Percentiles rank a stretch among this genome's conserved stretches.
phyloP scores from a whole-genome alignment of 1,284 basidiomycete species.

The Tremellales sp. region DNA sequence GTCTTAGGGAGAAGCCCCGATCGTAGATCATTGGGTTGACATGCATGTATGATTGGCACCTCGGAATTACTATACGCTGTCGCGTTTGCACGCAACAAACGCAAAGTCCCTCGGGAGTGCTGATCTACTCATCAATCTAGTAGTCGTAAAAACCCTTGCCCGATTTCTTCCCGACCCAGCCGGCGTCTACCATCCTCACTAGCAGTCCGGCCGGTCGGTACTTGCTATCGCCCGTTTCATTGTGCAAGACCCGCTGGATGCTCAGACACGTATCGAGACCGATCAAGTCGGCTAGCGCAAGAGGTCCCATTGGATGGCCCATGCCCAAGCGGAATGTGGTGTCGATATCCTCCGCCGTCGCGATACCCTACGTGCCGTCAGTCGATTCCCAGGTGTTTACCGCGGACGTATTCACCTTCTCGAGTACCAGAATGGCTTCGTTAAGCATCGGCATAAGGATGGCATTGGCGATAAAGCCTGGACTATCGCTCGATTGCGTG shows the following conservation, averaged over 20 bases:
- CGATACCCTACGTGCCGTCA: slow-evolving; percentile 60
- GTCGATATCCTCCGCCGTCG: slow-evolving; percentile 91
- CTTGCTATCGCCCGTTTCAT: slow-evolving; percentile 90
- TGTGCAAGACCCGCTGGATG: slow-evolving; percentile 82
- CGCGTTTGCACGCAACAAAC: not conserved
- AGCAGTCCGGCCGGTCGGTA: slow-evolving; percentile 89
- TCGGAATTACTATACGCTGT: not conserved
- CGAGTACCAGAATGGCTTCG: slow-evolving; percentile 85
- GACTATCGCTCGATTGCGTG: slow-evolving; percentile 79
- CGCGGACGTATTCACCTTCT: slow-evolving; percentile 58
- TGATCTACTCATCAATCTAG: not conserved
- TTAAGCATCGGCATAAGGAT: slow-evolving; percentile 52
- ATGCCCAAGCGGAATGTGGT: slow-evolving; percentile 88
- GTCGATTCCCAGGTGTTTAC: not conserved
- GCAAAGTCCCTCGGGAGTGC: not conserved
- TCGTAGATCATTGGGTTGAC: slow-evolving; percentile 20
- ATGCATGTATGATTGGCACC: slow-evolving; percentile 30
- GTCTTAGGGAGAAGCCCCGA: slow-evolving; percentile 37
- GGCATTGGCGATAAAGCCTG: slow-evolving; percentile 60
- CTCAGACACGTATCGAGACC: slow-evolving; percentile 87
- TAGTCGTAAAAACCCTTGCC: slow-evolving; percentile 78
- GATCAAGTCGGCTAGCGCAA: slow-evolving; percentile 83
- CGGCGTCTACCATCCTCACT: slow-evolving; percentile 93
- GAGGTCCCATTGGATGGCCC: slow-evolving; percentile 93
- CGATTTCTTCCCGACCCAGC: slow-evolving; percentile 79